Conservation (phyloP, 75 land plant species). For the Ceratopteris richardii region DNA sequence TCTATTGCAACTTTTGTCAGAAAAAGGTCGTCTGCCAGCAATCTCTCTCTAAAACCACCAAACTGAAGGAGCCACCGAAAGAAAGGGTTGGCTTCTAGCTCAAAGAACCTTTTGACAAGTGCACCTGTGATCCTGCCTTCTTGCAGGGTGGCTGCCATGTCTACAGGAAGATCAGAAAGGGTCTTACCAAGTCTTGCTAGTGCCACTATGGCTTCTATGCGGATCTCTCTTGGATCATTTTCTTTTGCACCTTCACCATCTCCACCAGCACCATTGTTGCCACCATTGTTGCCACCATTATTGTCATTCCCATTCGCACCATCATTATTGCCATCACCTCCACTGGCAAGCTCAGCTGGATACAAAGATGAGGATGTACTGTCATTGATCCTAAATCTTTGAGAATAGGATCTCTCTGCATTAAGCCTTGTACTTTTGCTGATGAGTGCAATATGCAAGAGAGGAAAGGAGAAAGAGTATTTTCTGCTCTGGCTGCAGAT, state of each 20-base stretch:
- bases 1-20: slow-evolving; percentile 78
- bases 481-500: not conserved
- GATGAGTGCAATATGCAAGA: not conserved
- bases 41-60: slow-evolving; percentile 74
- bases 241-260: slow-evolving; percentile 22
- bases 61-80: slow-evolving; percentile 68
- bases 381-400: not conserved
- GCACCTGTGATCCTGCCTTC: slow-evolving; percentile 51
- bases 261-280: slow-evolving; percentile 29
- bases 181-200: slow-evolving; percentile 46
- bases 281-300: too few species aligned
- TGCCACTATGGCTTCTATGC: slow-evolving; percentile 46
- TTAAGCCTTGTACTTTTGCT: not conserved
- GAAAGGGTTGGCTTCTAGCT: slow-evolving; percentile 49
- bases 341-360: not conserved
- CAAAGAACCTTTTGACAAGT: slow-evolving; percentile 43
- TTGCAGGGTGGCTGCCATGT: slow-evolving; percentile 57
- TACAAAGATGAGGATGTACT: slow-evolving; percentile 3
- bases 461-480: not conserved
- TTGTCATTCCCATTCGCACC: slow-evolving; percentile 18
- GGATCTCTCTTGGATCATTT: slow-evolving; percentile 29
- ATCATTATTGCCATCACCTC: slow-evolving; percentile 18
- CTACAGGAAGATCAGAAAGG: slow-evolving; percentile 54
- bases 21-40: slow-evolving; percentile 85
- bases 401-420: not conserved